Conservation (phyloP, 2,329 filamentous ascomycete genomes). For the Colletotrichum sp. region DNA sequence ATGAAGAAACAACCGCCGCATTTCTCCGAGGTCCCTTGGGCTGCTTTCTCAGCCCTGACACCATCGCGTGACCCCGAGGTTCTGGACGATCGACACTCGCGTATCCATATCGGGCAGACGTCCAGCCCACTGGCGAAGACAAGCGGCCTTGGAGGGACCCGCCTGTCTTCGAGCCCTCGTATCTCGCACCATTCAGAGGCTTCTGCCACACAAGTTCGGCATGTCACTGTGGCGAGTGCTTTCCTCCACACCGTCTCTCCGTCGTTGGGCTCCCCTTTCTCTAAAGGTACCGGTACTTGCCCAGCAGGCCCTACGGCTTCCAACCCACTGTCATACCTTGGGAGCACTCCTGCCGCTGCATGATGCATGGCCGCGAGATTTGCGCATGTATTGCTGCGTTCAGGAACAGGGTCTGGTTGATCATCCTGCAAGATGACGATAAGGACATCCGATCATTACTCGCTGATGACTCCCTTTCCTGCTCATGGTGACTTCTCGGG, state of each 20-base stretch:
- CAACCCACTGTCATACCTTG: neutral
- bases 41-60: neutral
- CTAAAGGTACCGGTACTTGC: slow-evolving; percentile 16
- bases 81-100: slow-evolving; percentile 5
- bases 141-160: neutral
- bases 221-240: slow-evolving; percentile 5
- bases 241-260: neutral
- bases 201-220: neutral
- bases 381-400: neutral
- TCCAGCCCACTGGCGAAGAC: neutral
- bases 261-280: neutral
- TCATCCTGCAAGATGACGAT: neutral
- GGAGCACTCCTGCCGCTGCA: slow-evolving; percentile 9
- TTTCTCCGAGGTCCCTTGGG: neutral
- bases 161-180: neutral
- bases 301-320: neutral
- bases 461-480: neutral
- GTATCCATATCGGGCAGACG: slow-evolving; percentile 5
- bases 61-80: neutral
- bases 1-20: neutral
- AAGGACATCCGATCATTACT: neutral
- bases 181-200: slow-evolving; percentile 3
- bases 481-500: neutral
- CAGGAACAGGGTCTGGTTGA: neutral
- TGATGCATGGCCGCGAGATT: neutral